Evolutionary conservation across 352 stramenopile species (phyloP).

Genomic region (Stephanocyclus meneghinianus): DNA sequence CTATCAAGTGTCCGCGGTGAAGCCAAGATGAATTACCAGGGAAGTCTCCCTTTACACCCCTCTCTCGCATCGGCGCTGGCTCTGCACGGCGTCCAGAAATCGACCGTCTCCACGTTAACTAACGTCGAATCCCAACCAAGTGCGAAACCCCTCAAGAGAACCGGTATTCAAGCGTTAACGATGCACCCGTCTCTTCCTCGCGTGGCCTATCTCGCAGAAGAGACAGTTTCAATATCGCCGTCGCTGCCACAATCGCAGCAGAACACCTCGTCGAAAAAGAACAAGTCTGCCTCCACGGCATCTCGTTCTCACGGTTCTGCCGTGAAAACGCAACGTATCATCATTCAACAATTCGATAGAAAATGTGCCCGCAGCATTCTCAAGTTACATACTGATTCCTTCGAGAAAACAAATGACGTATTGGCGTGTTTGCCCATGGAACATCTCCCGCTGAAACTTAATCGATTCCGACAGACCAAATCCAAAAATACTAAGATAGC

Average conservation of each 20-base stretch:
- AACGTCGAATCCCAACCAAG: neutral
- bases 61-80: conserved; percentile 24
- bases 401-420: neutral
- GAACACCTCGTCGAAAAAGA: conserved; percentile 6
- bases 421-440: conserved; percentile 22
- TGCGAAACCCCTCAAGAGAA: neutral
- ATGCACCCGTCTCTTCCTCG: conserved; percentile 39
- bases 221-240: neutral
- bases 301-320: neutral
- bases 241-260: neutral
- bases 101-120: neutral
- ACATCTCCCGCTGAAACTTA: conserved; percentile 19
- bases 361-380: neutral
- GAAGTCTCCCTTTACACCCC: no score
- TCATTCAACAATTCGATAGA: conserved; percentile 26
- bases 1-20: no score
- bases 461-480: conserved; percentile 39
- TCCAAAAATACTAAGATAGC: conserved; percentile 31
- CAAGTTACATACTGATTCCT: neutral
- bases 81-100: conserved; percentile 4
- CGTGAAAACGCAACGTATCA: conserved; percentile 14
- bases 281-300: neutral
- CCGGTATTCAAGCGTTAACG: conserved; percentile 18
- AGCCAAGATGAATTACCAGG: no score
- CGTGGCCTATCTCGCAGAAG: conserved; percentile 36